phyloP scores from a whole-genome alignment of 1,139 yeast genomes.

The Candida sanyaensis region DNA sequence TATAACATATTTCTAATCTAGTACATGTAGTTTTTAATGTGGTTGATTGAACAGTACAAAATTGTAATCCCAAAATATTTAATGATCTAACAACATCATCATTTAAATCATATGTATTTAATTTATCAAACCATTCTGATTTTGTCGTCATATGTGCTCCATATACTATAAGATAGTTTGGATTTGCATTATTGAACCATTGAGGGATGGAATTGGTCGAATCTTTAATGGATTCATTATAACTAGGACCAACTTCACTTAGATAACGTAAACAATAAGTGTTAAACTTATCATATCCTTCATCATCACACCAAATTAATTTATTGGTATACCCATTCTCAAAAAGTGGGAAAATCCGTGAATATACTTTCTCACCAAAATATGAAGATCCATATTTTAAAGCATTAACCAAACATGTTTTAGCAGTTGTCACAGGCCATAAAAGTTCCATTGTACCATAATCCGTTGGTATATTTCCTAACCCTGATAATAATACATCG shows the following conservation, averaged over 20 bases:
- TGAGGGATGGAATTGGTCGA: neutral
- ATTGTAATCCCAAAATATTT: slow-evolving; percentile 6
- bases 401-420: slow-evolving; percentile 9
- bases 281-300: slow-evolving; percentile 6
- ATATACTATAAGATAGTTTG: slow-evolving; percentile 3
- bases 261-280: slow-evolving; percentile 7
- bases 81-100: slow-evolving; percentile 6
- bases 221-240: neutral
- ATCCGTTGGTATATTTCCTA: slow-evolving; percentile 7
- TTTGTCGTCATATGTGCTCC: slow-evolving; percentile 3
- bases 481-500: slow-evolving; percentile 7
- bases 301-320: slow-evolving; percentile 9
- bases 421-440: slow-evolving; percentile 8
- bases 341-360: slow-evolving; percentile 6
- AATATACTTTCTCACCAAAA: slow-evolving; percentile 9
- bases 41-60: slow-evolving; percentile 7
- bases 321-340: slow-evolving; percentile 5
- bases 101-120: slow-evolving; percentile 1
- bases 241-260: slow-evolving; percentile 2
- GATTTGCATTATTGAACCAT: slow-evolving; percentile 5
- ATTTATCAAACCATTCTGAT: slow-evolving; percentile 3
- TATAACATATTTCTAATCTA: slow-evolving; percentile 3
- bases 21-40: slow-evolving; percentile 6
- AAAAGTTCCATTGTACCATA: slow-evolving; percentile 5
- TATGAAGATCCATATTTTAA: slow-evolving; percentile 9